phyloP scores from a whole-genome alignment of 768 basidiomycete genomes.

The Boletus insuetus region DNA sequence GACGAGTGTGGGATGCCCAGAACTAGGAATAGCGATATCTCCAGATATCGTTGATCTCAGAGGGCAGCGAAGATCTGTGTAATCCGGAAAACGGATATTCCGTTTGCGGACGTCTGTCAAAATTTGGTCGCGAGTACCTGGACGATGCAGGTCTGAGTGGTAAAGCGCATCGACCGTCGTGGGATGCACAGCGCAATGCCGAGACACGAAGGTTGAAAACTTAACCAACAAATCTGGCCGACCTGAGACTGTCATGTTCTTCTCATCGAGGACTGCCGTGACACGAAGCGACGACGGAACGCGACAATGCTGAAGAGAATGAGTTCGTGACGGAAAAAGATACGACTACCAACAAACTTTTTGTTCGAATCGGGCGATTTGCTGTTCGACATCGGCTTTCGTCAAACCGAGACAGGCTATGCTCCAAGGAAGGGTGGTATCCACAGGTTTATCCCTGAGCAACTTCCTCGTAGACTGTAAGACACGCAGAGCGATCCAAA shows the following conservation, averaged over 20 bases:
- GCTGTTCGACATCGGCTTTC: slow-evolving; percentile 20
- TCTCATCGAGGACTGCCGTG: slow-evolving; percentile 49
- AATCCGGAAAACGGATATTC: slow-evolving; percentile 49
- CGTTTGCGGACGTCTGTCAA: slow-evolving; percentile 43
- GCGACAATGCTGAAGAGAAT: slow-evolving; percentile 8
- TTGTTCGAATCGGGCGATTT: slow-evolving; percentile 24
- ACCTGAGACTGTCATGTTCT: slow-evolving; percentile 56
- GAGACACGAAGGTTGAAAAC: slow-evolving; percentile 40
- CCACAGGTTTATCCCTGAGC: slow-evolving; percentile 19
- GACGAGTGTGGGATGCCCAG: slow-evolving; percentile 31
- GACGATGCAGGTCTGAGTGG: slow-evolving; percentile 37
- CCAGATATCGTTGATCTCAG: slow-evolving; percentile 49
- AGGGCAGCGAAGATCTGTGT: slow-evolving; percentile 44
- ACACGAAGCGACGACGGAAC: slow-evolving; percentile 37
- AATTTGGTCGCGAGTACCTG: slow-evolving; percentile 38
- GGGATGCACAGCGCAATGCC: slow-evolving; percentile 36
- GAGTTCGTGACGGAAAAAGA: background rate
- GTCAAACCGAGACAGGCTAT: slow-evolving; percentile 38
- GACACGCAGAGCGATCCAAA: slow-evolving; percentile 52
- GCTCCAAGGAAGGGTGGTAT: slow-evolving; percentile 42
- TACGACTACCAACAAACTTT: slow-evolving; percentile 9
- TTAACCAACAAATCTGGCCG: slow-evolving; percentile 46
- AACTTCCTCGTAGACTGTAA: slow-evolving; percentile 30
- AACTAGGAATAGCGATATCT: slow-evolving; percentile 27
- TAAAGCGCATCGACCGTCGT: slow-evolving; percentile 53